Base-by-base conservation (phyloP, 1,284 basidiomycete genomes). In the Phylloboletellus chloephorus region DNA sequence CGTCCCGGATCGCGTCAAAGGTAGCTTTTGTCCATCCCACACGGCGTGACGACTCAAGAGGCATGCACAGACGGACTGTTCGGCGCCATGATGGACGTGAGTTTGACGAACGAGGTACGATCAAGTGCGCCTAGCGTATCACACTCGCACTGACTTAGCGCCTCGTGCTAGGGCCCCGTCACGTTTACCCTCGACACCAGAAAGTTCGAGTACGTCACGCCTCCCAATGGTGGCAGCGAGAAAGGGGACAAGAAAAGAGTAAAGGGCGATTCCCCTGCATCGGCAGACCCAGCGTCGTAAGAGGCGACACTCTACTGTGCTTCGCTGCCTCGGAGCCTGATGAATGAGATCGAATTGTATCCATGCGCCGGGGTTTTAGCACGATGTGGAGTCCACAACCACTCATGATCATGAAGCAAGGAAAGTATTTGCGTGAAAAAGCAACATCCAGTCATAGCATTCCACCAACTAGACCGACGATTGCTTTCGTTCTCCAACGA, bases 11-110 rank as follows among this genome's bases (percentile, higher is more conserved):
- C 87, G 79, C 63, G 82, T 95, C 49, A 74, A 88, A 74, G 90
- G 90, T 88, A 26, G 12, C 52, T 22, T 15, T 39, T 21, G 12
- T 13, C 37, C 6, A 34, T 33, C 8, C 17, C 13, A 19, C 31
- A 15, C 7, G 25, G 11, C 2, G 19, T 13, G 25, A 28, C 7
- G 21, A 44, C 46, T 47, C 39, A 24, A 32, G 13, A 3, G 6
- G 21, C 17, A 11, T 4, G 19, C 34, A 28, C 38, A 93, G 89
- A 93, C 60, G 91, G 91, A n/a, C 72, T 71, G 53, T 94, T 95
- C 60, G 90, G 90, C 23, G 91, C 90, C 4, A 93, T 93, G 90
- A 94, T 94, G 91, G 75, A 82, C 43, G 88, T 95, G 37, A 77
- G 71, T 45, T 65, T 94, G 40, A 82, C 75, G 25, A 95, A 95